Evolutionary conservation across 2,329 filamentous ascomycete genomes (phyloP).

Genomic region (Beauveria scarabaeidicola): DNA sequence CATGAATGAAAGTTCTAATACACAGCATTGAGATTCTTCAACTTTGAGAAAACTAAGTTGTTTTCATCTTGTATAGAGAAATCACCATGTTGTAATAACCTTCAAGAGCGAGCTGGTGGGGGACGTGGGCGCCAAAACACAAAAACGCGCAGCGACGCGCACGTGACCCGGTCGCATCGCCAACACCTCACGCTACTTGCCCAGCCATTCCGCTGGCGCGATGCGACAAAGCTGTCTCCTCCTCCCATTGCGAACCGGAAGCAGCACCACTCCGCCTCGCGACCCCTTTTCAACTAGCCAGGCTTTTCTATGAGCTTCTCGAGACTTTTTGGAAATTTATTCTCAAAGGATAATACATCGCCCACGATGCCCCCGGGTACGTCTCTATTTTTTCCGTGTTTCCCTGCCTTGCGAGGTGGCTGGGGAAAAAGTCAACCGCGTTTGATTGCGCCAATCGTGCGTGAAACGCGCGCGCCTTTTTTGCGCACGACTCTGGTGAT

Average conservation of each 20-base stretch:
- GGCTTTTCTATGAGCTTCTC: constrained; percentile 3
- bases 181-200: not conserved
- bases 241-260: not conserved
- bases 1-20: too few relatives aligned
- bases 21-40: too few relatives aligned
- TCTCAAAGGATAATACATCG: not conserved
- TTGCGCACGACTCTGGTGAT: not conserved
- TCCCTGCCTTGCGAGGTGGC: not conserved
- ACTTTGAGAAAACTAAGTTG: too few relatives aligned
- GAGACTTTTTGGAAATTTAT: constrained; percentile 5
- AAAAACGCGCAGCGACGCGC: not conserved
- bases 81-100: too few relatives aligned
- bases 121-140: not conserved
- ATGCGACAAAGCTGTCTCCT: not conserved
- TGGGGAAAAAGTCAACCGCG: not conserved
- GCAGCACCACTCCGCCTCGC: not conserved
- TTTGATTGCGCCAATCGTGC: not conserved
- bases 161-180: constrained; percentile 2
- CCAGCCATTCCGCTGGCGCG: not conserved
- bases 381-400: not conserved
- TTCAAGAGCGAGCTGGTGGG: too few relatives aligned
- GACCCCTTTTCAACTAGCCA: not conserved
- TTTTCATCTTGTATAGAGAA: too few relatives aligned
- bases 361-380: constrained; percentile 9
- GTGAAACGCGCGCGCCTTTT: not conserved